Conservation (phyloP, 768 basidiomycete genomes). For the Tricholoma bakamatsutake region DNA sequence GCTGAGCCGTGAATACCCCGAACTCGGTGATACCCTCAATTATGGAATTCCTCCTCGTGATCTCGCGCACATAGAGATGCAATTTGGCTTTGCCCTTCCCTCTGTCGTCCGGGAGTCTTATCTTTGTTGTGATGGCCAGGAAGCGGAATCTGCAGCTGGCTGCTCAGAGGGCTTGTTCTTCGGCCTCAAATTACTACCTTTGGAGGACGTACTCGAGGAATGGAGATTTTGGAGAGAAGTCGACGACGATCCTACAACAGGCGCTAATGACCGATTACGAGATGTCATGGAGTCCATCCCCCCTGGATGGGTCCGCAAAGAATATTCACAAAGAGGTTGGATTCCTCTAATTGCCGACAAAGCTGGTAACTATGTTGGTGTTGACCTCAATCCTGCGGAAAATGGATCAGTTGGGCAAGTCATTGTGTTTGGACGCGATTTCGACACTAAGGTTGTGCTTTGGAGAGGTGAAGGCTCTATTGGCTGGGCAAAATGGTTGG, state of each 20-base stretch:
- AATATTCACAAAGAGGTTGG: slow-evolving; percentile 95
- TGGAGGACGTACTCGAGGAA: slow-evolving; percentile 92
- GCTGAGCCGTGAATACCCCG: slow-evolving; percentile 84
- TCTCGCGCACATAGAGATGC: slow-evolving; percentile 75
- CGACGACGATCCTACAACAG: slow-evolving; percentile 82
- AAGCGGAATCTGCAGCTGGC: slow-evolving; percentile 81
- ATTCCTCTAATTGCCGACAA: slow-evolving; percentile 92
- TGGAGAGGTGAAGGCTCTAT: slow-evolving; percentile 86
- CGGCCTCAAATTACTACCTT: slow-evolving; percentile 86
- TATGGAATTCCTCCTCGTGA: slow-evolving; percentile 80
- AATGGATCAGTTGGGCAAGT: slow-evolving; percentile 82
- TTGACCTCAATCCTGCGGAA: slow-evolving; percentile 87
- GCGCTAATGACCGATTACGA: slow-evolving; percentile 67
- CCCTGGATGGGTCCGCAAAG: slow-evolving; percentile 78
- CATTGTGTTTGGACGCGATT: slow-evolving; percentile 97
- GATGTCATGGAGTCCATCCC: slow-evolving; percentile 87
- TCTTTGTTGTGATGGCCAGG: slow-evolving; percentile 86
- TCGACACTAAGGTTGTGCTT: slow-evolving; percentile 95
- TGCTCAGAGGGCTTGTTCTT: slow-evolving; percentile 92
- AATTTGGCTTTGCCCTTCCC: slow-evolving; percentile 82
- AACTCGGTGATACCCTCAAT: slow-evolving; percentile 93
- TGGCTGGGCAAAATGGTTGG: slow-evolving; percentile 95
- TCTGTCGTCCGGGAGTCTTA: slow-evolving; percentile 88
- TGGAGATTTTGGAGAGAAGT: slow-evolving; percentile 97
- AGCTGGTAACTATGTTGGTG: slow-evolving; percentile 92